These are phyloP conservation scores for Leishmania major DNA, from an alignment of 208 protist species.

Conservation along the genomic window DNA sequence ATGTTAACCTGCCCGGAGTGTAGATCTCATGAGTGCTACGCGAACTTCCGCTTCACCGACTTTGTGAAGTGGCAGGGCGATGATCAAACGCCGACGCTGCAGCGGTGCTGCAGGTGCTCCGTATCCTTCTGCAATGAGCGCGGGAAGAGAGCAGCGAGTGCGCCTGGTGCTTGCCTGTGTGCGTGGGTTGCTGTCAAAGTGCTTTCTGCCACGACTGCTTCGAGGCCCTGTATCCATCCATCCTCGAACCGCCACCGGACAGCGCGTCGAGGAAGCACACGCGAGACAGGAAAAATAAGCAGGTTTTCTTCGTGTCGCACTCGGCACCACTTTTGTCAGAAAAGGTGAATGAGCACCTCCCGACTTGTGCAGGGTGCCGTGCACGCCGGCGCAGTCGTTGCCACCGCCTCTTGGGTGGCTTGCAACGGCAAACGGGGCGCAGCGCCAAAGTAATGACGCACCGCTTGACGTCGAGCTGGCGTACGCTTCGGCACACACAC, in stretches of 20 bases:
- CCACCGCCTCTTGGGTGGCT: neutral
- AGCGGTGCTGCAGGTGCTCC: conserved; percentile 52
- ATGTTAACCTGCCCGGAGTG: conserved; percentile 62
- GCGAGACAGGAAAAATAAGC: neutral
- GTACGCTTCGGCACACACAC: too few relatives aligned
- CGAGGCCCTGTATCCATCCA: neutral
- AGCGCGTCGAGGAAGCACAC: too few relatives aligned
- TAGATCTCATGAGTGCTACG: conserved; percentile 49
- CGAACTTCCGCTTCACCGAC: conserved; percentile 56
- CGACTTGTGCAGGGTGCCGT: neutral
- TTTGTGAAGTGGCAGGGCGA: conserved; percentile 78
- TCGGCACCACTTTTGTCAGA: neutral
- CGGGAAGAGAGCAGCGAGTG: neutral
- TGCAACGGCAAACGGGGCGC: neutral
- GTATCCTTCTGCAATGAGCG: conserved; percentile 36
- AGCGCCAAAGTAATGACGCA: neutral
- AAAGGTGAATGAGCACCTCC: neutral
- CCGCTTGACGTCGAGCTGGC: neutral
- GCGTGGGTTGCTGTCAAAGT: neutral
- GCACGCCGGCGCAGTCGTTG: neutral
- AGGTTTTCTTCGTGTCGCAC: too few relatives aligned
- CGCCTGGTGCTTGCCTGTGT: neutral
- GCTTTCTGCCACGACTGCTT: neutral
- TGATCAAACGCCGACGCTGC: conserved; percentile 57
- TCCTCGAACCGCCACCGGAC: neutral